phyloP scores from a whole-genome alignment of 2,329 filamentous ascomycete genomes.

The Amesomyces nigricolor region DNA sequence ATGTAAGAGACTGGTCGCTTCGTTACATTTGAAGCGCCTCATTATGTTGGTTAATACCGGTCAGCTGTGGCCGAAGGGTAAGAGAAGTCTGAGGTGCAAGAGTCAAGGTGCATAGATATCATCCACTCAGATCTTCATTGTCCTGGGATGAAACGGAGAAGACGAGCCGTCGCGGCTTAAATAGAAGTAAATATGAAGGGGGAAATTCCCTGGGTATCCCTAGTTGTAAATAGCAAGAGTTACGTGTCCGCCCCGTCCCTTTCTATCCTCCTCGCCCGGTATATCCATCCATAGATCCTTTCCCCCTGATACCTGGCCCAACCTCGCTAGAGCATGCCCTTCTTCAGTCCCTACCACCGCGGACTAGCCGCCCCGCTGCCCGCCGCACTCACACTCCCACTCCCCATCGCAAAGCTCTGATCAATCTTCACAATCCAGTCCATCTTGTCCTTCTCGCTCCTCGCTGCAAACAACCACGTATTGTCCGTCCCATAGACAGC shows the following conservation, averaged over 20 bases:
- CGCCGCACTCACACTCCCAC: conserved; percentile 34
- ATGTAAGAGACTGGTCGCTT: no score
- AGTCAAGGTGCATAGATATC: background rate
- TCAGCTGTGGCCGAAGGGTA: background rate
- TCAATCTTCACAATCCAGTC: conserved; percentile 97
- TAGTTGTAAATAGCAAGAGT: background rate
- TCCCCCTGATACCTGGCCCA: background rate
- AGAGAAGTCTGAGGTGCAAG: background rate
- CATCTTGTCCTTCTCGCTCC: conserved; percentile 85
- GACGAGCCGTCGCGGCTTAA: background rate
- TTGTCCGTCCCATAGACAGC: conserved; percentile 92
- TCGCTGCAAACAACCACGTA: conserved; percentile 88
- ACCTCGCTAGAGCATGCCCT: background rate
- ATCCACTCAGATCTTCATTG: background rate
- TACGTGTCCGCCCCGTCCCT: background rate
- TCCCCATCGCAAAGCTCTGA: conserved; percentile 58
- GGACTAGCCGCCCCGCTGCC: conserved; percentile 8
- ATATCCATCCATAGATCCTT: background rate
- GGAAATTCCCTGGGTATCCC: conserved; percentile 10
- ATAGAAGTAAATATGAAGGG: background rate
- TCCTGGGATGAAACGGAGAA: background rate
- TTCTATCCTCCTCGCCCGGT: background rate
- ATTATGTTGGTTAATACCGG: no score
- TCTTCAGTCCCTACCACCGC: background rate
- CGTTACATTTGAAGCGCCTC: no score